Percentiles rank a stretch among this genome's conserved stretches.
Evolutionary conservation across 2,329 filamentous ascomycete species (phyloP).

Genomic region (Zymoseptoria crescenta): DNA sequence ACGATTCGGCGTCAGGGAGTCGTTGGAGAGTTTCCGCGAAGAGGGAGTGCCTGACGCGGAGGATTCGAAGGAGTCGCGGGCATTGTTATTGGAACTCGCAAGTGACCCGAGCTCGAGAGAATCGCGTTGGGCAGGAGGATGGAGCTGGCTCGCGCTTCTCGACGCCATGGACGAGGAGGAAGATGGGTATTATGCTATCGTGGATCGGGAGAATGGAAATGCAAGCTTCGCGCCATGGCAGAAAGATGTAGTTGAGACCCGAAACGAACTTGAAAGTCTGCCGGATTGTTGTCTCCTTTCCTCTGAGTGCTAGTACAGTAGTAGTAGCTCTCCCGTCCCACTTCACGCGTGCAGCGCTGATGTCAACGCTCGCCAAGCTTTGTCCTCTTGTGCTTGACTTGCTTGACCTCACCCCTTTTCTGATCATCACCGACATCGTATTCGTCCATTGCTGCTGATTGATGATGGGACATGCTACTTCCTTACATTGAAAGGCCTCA

Average conservation of each 20-base stretch:
- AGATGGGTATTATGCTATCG: not conserved
- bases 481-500: too few species aligned
- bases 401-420: not conserved
- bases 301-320: too few species aligned
- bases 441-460: not conserved
- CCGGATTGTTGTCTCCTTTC: not conserved
- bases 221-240: not conserved
- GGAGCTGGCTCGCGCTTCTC: not conserved
- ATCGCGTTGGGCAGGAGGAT: slow-evolving; percentile 56
- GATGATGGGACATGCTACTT: too few species aligned
- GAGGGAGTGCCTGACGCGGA: slow-evolving; percentile 72
- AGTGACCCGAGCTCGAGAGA: slow-evolving; percentile 94
- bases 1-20: slow-evolving; percentile 34
- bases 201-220: not conserved
- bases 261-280: not conserved
- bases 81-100: slow-evolving; percentile 66
- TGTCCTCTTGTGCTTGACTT: not conserved
- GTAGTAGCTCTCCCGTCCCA: not conserved
- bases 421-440: not conserved
- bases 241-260: not conserved
- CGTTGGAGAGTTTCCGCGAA: slow-evolving; percentile 82
- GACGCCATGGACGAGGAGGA: not conserved
- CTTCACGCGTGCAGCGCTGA: not conserved
- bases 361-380: not conserved
- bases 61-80: slow-evolving; percentile 61